Base-by-base conservation (phyloP, 495 filamentous ascomycete genomes). In the Lindgomyces ingoldianus region DNA sequence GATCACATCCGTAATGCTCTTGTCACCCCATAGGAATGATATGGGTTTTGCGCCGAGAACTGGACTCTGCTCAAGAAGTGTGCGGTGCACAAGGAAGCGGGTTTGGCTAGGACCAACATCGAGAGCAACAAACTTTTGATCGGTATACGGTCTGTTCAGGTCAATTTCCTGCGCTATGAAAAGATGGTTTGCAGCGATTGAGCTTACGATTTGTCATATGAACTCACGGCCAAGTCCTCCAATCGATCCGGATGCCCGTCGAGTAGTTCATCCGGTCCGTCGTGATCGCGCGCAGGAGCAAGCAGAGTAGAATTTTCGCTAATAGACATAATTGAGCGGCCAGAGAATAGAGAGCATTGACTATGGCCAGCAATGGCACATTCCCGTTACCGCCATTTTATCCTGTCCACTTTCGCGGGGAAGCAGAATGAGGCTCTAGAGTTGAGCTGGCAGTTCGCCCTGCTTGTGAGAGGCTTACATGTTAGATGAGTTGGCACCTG, bases 141-240 rank as follows among this genome's bases (percentile, higher is more conserved):
- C 44, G 4, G 24, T 36, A 24, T 48, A 59, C 1, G 56, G 56
- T 16, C 56, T 59, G 42, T 1, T 11, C 9, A 14, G 18, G 14
- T 47, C 47, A 14, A 29, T 14, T 30, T 27, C 24, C 14, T 14
- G 3, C 9, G 9, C 9, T n/a, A 3, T 3, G 36, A 47, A 30
- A n/a, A 14, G 3, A 12, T 30, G 19, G 24, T 30, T 29, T 12
- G 56, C 33, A 48, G 1, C 16, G 25, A 42, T 0, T 21, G 10
- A 6, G 48, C 56, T 49, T 59, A 59, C 56, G 56, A 59, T 16
- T 59, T 48, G n/a, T 26, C 21, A 46, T 44, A 44, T 3, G 54
- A 27, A 39, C 24, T 45, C 22, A 57, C 54, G 11, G n/a, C 19
- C 18, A 57, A 27, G 16, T 57, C 54, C 18, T 39, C 56, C 25